Base-by-base conservation (phyloP, 202 grass and related monocot genomes). In the Hordeum pubiflorum region DNA sequence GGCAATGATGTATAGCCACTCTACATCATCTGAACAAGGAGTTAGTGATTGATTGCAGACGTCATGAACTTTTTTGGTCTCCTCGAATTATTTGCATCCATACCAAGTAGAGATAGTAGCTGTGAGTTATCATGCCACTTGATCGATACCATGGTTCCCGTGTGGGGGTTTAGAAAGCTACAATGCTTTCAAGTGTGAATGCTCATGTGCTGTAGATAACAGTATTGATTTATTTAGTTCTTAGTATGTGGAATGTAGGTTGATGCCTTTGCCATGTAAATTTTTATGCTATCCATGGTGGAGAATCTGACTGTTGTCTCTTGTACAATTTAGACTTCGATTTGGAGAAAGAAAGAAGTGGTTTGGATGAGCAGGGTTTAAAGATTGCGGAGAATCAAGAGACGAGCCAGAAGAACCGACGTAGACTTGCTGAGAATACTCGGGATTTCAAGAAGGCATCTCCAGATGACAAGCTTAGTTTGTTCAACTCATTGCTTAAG, bases 371-470 rank as follows among this genome's bases (percentile, higher is more conserved):
- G 76, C 97, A 99, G 76, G 97, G 92, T 79, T 74, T 99, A 69
- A 99, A 96, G 85, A 96, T 99, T 69, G 92, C 92, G 18, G 97
- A 99, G 78, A 99, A 99, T 87, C 97, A 99, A 70, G 97, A 99
- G 76, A 93, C 87, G 15, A 99, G 97, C 83, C 97, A 99, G 63
- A 99, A 99, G 77, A 99, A 99, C 83, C 93, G 92, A 63, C 89
- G 97, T 62, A 96, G 92, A 63, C 93, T 99, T 84, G 97, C 97
- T 9, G 97, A 99, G 72, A 99, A 81, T 61, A 99, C 97, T 63
- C 83, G 91, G 55, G 97, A 99, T 90, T 99, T 99, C 68, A 99
- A 96, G 64, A 99, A 92, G 85, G 92, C 97, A 81, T 91, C 92
- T 81, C 31, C 90, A 76, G 92, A 96, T 59, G 92, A 93, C 58